Evolutionary conservation across 208 protist genomes (phyloP).

Genomic region (Trypanosoma grayi): DNA sequence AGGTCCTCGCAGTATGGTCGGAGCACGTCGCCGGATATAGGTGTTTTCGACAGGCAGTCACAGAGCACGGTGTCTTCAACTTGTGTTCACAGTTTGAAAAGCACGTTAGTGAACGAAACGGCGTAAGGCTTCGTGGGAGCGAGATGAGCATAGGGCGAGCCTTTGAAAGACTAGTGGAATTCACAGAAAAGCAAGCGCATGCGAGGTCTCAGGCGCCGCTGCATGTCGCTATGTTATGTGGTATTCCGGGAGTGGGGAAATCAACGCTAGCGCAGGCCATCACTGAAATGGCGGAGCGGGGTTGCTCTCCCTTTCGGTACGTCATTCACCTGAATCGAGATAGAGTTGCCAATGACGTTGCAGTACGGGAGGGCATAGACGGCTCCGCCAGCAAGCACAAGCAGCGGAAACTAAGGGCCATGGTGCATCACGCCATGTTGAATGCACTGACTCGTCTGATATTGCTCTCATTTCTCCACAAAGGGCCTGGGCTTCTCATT

Average conservation of each 20-base stretch:
- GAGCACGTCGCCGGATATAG: constrained; percentile 11
- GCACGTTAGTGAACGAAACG: constrained; percentile 17
- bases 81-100: constrained; percentile 44
- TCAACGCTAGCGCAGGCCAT: constrained; percentile 38
- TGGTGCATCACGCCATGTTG: constrained; percentile 22
- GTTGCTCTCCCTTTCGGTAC: constrained; percentile 32
- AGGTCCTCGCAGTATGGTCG: constrained; percentile 48
- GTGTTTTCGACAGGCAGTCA: constrained; percentile 12
- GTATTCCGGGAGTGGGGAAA: constrained; percentile 71
- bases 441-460: constrained; percentile 6
- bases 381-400: constrained; percentile 67
- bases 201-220: constrained; percentile 26
- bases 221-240: constrained; percentile 61
- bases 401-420: constrained; percentile 33
- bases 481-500: constrained; percentile 47
- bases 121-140: constrained; percentile 37
- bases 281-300: constrained; percentile 3
- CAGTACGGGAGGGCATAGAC: constrained; percentile 31
- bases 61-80: constrained; percentile 18
- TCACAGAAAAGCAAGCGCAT: constrained; percentile 31
- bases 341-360: constrained; percentile 34
- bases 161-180: constrained; percentile 32
- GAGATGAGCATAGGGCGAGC: constrained; percentile 35
- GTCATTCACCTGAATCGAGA: constrained; percentile 63
- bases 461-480: constrained; percentile 40